Evolutionary conservation across 2,329 filamentous ascomycete species (phyloP).

Genomic region (Exophiala lecanii-corni): DNA sequence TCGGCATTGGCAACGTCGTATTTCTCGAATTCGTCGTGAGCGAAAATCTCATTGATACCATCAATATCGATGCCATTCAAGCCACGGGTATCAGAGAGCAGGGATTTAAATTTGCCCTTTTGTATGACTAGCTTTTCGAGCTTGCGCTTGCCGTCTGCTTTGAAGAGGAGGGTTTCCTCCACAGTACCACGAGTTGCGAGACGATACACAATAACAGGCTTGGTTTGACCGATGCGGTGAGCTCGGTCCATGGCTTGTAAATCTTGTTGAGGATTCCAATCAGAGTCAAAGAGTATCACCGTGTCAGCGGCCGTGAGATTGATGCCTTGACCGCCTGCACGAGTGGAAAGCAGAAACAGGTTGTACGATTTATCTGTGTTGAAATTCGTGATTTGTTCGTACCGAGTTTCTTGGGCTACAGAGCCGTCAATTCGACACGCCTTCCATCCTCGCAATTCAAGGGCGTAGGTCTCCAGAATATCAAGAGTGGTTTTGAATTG

Average conservation of each 20-base stretch:
- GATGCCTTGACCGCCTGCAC: conserved; percentile 91
- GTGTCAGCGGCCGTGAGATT: conserved; percentile 90
- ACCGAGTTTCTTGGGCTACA: conserved; percentile 68
- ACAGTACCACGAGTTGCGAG: conserved; percentile 91
- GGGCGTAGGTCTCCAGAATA: conserved; percentile 81
- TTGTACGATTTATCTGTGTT: conserved; percentile 62
- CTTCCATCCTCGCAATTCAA: conserved; percentile 70
- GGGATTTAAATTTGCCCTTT: conserved; percentile 76
- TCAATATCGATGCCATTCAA: conserved; percentile 17
- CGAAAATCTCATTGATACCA: conserved; percentile 25
- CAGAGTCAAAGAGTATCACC: conserved; percentile 81
- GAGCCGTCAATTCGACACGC: conserved; percentile 87
- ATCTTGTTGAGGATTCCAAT: conserved; percentile 97
- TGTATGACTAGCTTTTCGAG: conserved; percentile 94
- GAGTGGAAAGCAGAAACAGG: conserved; percentile 82
- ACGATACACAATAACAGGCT: conserved; percentile 87
- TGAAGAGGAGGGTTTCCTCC: conserved; percentile 79
- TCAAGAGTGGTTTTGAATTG: conserved; percentile 95
- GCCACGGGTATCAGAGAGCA: conserved; percentile 54
- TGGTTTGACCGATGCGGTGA: conserved; percentile 88
- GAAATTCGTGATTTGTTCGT: conserved; percentile 67
- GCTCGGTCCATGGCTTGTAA: conserved; percentile 93
- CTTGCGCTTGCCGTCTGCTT: conserved; percentile 84
- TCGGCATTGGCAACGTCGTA: conserved; percentile 47
- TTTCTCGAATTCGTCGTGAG: conserved; percentile 56